Conservation (phyloP, 495 filamentous ascomycete genomes). For the Penicillium steckii region DNA sequence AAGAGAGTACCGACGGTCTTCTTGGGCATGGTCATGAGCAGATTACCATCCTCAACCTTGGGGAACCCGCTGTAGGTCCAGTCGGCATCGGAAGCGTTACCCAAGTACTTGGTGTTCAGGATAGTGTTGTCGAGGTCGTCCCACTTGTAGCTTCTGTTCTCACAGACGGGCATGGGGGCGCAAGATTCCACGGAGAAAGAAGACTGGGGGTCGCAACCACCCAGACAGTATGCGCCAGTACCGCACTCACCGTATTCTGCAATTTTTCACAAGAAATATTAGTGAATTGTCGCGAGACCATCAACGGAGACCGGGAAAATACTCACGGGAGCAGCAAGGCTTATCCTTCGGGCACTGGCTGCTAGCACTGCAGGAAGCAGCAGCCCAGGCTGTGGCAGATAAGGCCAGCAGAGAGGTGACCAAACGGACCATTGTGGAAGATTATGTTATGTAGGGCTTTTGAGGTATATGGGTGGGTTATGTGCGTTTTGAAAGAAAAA, state of each 20-base stretch:
- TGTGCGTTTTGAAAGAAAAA: slow-evolving; percentile 5
- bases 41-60: slow-evolving; percentile 52
- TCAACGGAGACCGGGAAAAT: background rate
- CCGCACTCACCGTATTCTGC: slow-evolving; percentile 92
- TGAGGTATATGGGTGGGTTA: slow-evolving; percentile 10
- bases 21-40: slow-evolving; percentile 86
- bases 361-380: slow-evolving; percentile 50
- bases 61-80: slow-evolving; percentile 87
- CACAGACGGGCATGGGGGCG: slow-evolving; percentile 79
- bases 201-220: slow-evolving; percentile 85
- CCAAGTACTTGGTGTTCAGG: slow-evolving; percentile 77
- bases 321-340: slow-evolving; percentile 94
- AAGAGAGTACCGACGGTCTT: slow-evolving; percentile 83
- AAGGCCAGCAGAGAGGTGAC: slow-evolving; percentile 31
- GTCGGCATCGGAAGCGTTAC: slow-evolving; percentile 71
- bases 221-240: slow-evolving; percentile 92
- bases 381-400: slow-evolving; percentile 36
- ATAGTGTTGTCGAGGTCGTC: slow-evolving; percentile 64
- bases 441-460: slow-evolving; percentile 22
- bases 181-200: slow-evolving; percentile 83
- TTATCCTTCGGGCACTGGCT: slow-evolving; percentile 69
- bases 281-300: background rate
- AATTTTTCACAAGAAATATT: background rate
- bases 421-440: slow-evolving; percentile 34
- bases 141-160: slow-evolving; percentile 66